Evolutionary conservation across 164 flowering plant genomes (phyloP).

Genomic region (Aristolochia contorta): DNA sequence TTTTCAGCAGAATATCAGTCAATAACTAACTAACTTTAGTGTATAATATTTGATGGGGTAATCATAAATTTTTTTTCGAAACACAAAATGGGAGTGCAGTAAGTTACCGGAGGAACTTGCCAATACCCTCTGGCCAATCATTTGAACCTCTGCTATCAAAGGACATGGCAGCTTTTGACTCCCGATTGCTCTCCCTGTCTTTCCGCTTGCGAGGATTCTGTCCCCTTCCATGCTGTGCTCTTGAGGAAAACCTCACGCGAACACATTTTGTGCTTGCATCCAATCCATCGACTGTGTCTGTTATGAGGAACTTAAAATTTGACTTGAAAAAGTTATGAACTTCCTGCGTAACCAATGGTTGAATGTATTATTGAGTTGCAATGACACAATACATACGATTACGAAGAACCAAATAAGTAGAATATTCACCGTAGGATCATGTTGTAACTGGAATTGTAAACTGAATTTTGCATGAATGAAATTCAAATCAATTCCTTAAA

Average conservation of each 20-base stretch:
- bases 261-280: slow-evolving; percentile 70
- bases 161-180: slow-evolving; percentile 20
- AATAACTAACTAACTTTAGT: too few species aligned
- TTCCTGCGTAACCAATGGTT: slow-evolving; percentile 35
- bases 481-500: too few species aligned
- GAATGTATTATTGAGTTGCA: not conserved
- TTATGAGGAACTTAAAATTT: slow-evolving; percentile 74
- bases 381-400: not conserved
- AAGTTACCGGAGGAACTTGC: slow-evolving; percentile 79
- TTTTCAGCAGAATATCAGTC: too few species aligned
- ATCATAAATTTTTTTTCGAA: too few species aligned
- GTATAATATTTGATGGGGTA: too few species aligned
- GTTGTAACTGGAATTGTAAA: too few species aligned
- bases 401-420: too few species aligned
- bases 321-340: slow-evolving; percentile 82
- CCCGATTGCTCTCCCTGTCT: slow-evolving; percentile 36
- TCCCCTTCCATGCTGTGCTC: slow-evolving; percentile 26
- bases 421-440: too few species aligned
- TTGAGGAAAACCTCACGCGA: slow-evolving; percentile 58
- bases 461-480: too few species aligned
- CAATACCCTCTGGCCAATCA: slow-evolving; percentile 69
- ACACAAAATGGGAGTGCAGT: too few species aligned
- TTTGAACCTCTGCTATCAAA: slow-evolving; percentile 86
- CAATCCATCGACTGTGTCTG: slow-evolving; percentile 88
- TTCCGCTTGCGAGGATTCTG: slow-evolving; percentile 61